Percentiles rank a stretch among this genome's conserved stretches.
These are phyloP conservation scores for Blastocrithidia nonstop DNA, from an alignment of 208 protist genomes.

Conservation along the genomic window DNA sequence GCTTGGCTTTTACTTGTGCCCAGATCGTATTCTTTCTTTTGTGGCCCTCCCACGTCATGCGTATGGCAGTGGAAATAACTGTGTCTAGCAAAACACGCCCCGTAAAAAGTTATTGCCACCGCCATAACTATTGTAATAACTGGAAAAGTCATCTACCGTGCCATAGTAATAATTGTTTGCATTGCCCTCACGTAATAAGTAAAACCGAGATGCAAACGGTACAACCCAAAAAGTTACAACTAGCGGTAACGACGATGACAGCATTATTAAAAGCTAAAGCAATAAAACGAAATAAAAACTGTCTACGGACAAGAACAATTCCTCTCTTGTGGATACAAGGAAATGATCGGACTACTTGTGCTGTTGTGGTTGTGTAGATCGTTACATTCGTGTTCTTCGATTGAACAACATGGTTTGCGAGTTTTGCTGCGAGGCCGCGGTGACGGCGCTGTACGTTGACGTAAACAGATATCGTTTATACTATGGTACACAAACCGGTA, in stretches of 20 bases:
- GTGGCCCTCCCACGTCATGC: slow-evolving; percentile 13
- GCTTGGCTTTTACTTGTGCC: slow-evolving; percentile 74
- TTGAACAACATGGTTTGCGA: slow-evolving; percentile 43
- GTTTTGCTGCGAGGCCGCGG: slow-evolving; percentile 43
- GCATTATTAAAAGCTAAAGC: background rate
- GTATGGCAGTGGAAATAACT: too few species aligned
- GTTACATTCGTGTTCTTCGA: slow-evolving; percentile 48
- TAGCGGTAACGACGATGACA: slow-evolving; percentile 3
- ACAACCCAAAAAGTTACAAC: too few species aligned
- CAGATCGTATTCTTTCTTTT: slow-evolving; percentile 75
- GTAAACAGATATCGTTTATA: slow-evolving; percentile 13
- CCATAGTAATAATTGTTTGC: too few species aligned
- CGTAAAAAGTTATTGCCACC: too few species aligned
- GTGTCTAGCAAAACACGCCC: too few species aligned
- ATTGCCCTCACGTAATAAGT: too few species aligned
- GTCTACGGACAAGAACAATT: background rate
- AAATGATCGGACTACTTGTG: slow-evolving; percentile 38
- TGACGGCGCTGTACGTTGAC: slow-evolving; percentile 36
- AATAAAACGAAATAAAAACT: background rate
- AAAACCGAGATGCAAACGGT: too few species aligned
- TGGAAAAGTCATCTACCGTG: background rate
- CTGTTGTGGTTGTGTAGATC: slow-evolving; percentile 72
- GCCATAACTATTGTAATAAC: background rate
- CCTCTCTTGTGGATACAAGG: background rate
- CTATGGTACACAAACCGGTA: slow-evolving; percentile 69